Conservation (phyloP, 345 rosid genomes). For the Limnanthes douglasii region DNA sequence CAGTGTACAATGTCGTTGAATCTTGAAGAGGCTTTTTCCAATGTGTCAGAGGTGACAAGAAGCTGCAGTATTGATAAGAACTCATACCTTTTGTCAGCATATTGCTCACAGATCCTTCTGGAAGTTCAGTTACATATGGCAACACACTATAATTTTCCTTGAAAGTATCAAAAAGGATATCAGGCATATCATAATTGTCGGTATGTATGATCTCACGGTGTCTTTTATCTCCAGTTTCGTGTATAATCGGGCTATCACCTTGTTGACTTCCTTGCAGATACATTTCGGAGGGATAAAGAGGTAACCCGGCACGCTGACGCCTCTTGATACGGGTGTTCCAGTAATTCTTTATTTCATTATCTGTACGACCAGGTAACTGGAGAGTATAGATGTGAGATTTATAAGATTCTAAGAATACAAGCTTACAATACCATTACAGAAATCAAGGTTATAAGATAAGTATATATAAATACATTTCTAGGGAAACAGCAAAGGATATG, state of each 20-base stretch:
- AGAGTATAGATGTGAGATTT: conserved; percentile 2
- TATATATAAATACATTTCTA: too few relatives aligned
- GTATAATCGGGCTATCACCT: conserved; percentile 19
- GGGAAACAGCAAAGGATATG: too few relatives aligned
- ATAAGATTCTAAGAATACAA: too few relatives aligned
- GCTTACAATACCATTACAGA: too few relatives aligned
- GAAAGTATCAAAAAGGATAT: conserved; percentile 51
- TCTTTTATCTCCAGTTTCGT: conserved; percentile 27
- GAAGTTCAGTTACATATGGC: conserved; percentile 47
- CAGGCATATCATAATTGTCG: conserved; percentile 42
- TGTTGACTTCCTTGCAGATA: conserved; percentile 41
- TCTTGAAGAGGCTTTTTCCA: conserved; percentile 50
- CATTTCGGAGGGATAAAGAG: conserved; percentile 85
- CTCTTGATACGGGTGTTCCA: conserved; percentile 97
- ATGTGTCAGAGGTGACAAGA: conserved; percentile 32
- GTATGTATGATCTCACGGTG: conserved; percentile 39
- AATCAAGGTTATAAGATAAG: too few relatives aligned
- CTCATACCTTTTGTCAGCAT: conserved; percentile 49
- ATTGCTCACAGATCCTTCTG: conserved; percentile 36
- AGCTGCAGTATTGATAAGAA: conserved; percentile 44
- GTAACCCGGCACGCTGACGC: conserved; percentile 88
- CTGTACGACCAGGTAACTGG: conserved; percentile 97
- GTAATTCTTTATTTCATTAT: conserved; percentile 97
- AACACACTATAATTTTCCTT: conserved; percentile 32
- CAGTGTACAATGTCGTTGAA: conserved; percentile 27